Base-by-base conservation (phyloP, 805 yeast genomes). In the Saccharomycopsis sp. region DNA sequence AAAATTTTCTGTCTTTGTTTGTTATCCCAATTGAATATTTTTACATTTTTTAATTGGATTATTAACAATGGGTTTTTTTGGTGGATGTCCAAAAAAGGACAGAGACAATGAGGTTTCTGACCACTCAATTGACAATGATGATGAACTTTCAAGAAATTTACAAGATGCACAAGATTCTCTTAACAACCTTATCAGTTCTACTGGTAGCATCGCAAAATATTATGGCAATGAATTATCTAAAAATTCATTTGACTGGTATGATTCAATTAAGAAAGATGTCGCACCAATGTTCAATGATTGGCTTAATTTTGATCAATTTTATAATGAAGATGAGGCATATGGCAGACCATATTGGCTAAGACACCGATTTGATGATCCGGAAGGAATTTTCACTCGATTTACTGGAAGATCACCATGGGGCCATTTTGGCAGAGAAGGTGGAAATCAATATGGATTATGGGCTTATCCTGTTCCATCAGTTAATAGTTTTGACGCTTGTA, bases 401-500 rank as follows among this genome's bases (percentile, higher is more conserved):
- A n/a, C n/a, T n/a, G n/a, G n/a, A n/a, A n/a, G n/a, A n/a, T n/a
- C n/a, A n/a, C n/a, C n/a, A n/a, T 26, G 29, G 29, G 35, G 35
- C 11, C 35, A 31, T 14, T 9, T 24, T 23, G 2, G 9, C 13
- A 48, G 44, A 38, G 45, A 46, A 16, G 58, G 55, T 3, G 41
- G 21, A 11, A 17, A 40, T 4, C 32, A 42, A 5, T 35, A 60
- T 38, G 81, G 81, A 0, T 57, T 68, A 38, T 71, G 71, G 58
- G 72, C 79, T 6, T 72, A 66, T 51, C 77, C 77, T 19, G 67
- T 70, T 4, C 94, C 95, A 2, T 65, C 79, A 0, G 65, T 72
- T 2, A 60, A 70, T 40, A 72, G 75, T 50, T 85, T 79, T 59
- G 68, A 73, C 42, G 68, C 74, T 38, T 90, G 97, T 61, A 54